Conservation (phyloP, 2,329 filamentous ascomycete genomes). For the Phyllosticta capitalensis region DNA sequence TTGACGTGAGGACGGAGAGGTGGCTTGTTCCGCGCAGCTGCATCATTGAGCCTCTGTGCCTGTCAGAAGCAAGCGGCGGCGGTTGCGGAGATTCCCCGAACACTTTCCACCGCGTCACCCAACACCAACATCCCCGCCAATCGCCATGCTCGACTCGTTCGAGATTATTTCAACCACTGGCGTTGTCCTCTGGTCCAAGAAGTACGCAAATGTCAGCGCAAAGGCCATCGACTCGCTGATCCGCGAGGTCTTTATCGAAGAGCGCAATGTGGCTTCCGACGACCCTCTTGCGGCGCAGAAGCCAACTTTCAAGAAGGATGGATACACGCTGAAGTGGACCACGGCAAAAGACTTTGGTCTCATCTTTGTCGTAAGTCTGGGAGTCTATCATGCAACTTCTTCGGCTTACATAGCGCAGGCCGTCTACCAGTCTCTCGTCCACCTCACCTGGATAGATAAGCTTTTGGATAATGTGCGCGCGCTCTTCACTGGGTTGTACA, state of each 20-base stretch:
- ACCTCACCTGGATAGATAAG: slow-evolving; percentile 94
- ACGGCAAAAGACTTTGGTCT: slow-evolving; percentile 84
- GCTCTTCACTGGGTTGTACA: slow-evolving; percentile 85
- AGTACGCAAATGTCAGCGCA: slow-evolving; percentile 68
- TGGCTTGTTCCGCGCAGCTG: not conserved
- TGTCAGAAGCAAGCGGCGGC: not conserved
- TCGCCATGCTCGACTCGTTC: slow-evolving; percentile 82
- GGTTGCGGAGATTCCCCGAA: slow-evolving; percentile 4
- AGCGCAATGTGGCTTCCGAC: slow-evolving; percentile 59
- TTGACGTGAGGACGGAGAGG: not conserved
- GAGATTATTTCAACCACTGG: slow-evolving; percentile 94
- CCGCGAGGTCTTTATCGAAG: slow-evolving; percentile 94
- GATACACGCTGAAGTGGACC: slow-evolving; percentile 92
- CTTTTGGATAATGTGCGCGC: slow-evolving; percentile 90
- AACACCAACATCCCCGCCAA: slow-evolving; percentile 15
- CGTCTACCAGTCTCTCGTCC: slow-evolving; percentile 90
- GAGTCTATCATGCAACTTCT: not conserved
- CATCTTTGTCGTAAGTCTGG: slow-evolving; percentile 72
- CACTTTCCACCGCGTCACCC: slow-evolving; percentile 4
- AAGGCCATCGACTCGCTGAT: slow-evolving; percentile 91
- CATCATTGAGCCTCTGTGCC: not conserved
- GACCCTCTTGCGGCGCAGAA: slow-evolving; percentile 54
- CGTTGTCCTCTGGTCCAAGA: slow-evolving; percentile 92
- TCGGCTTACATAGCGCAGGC: slow-evolving; percentile 46
- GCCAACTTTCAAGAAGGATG: slow-evolving; percentile 76